A percentile compares a stretch with the other conserved stretches of the same genome.
Conservation (phyloP, 139 green algal species). For the Pleodorina starrii region DNA sequence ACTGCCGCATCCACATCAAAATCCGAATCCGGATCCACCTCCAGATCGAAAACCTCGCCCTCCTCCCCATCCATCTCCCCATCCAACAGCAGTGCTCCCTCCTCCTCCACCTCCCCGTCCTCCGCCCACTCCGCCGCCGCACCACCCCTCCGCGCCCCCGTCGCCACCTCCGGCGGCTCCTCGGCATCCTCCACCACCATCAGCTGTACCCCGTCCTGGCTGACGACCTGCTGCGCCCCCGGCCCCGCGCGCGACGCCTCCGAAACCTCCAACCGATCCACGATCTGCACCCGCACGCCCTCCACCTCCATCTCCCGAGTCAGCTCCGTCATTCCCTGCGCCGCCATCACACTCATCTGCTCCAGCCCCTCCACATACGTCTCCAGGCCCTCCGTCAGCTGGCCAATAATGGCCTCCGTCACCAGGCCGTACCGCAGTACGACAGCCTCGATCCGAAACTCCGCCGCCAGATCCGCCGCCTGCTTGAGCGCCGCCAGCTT, state of each 20-base stretch:
- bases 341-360: slow-evolving; percentile 59
- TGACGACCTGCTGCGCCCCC: neutral
- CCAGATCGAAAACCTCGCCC: neutral
- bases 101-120: slow-evolving; percentile 4
- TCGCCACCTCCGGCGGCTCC: neutral
- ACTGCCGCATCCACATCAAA: neutral
- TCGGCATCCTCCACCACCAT: neutral
- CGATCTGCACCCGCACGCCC: slow-evolving; percentile 43
- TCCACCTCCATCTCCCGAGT: slow-evolving; percentile 44
- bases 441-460: slow-evolving; percentile 34
- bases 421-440: slow-evolving; percentile 46
- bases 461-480: slow-evolving; percentile 4
- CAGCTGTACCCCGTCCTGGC: slow-evolving; percentile 6
- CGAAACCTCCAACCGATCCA: slow-evolving; percentile 49
- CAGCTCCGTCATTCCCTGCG: slow-evolving; percentile 41
- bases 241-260: neutral
- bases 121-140: neutral
- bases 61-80: neutral
- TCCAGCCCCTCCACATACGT: slow-evolving; percentile 56
- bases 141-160: neutral
- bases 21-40: neutral
- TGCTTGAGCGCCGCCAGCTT: slow-evolving; percentile 42
- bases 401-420: neutral
- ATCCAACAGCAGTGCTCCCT: neutral
- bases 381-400: slow-evolving; percentile 52